Base-by-base conservation (phyloP, 441 rosid genomes). In the Euphorbia schlechtendalii region DNA sequence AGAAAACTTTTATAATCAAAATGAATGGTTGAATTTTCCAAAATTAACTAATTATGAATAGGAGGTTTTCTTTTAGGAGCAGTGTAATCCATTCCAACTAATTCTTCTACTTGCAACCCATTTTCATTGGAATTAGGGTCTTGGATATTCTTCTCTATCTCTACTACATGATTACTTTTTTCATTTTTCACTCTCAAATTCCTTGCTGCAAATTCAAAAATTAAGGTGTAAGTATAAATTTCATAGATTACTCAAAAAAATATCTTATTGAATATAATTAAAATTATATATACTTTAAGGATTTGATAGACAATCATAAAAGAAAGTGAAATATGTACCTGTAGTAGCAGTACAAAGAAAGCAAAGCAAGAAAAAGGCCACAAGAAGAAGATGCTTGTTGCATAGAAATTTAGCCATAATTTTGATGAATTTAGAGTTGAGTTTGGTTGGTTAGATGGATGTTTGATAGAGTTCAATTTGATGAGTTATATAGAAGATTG, bases 31-130 rank as follows among this genome's bases (percentile, higher is more conserved):
- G n/a, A n/a, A n/a, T n/a, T n/a, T n/a, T n/a, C n/a, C n/a, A n/a
- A n/a, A n/a, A n/a, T n/a, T n/a, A 45, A 46, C 61, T 70, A 83
- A 64, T 87, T 87, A 56, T 87, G 93, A 67, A 83, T 84, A 5
- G 93, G 93, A 68, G 90, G 86, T 77, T 78, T 87, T 69, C 72
- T 83, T 61, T 76, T 82, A 2, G 86, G 85, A 8, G 86, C 86
- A 45, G 82, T 73, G 73, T 87, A 87, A 65, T 87, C 93, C 77
- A 76, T 70, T n/a, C 78, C 69, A 0, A 59, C 56, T 57, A 84
- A 56, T 6, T 82, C 88, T 25, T 80, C 80, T 4, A 40, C 45
- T 24, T 53, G 17, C 27, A 75, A 17, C 59, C 77, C 14, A 69
- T 12, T 15, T 70, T 67, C 38, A 40, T 58, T 77, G 24, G 53